phyloP scores from a whole-genome alignment of 2,329 filamentous ascomycete species.

The Aurifilum marmelostoma region DNA sequence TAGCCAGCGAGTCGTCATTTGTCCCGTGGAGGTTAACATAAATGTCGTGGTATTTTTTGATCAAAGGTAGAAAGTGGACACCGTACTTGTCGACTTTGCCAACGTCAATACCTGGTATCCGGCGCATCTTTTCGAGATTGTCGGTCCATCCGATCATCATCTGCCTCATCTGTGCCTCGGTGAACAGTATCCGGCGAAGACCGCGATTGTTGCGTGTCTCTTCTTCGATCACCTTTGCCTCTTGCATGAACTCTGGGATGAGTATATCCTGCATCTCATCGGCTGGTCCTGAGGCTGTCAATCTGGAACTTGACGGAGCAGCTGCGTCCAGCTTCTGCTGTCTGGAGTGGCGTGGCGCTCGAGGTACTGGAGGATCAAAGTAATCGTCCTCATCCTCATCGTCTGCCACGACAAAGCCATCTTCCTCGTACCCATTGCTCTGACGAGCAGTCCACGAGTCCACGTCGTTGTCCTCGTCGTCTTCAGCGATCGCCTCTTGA shows the following conservation, averaged over 20 bases:
- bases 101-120: slow-evolving; percentile 64
- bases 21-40: slow-evolving; percentile 34
- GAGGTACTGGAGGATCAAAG: slow-evolving; percentile 48
- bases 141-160: slow-evolving; percentile 74
- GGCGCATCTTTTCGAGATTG: slow-evolving; percentile 62
- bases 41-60: slow-evolving; percentile 56
- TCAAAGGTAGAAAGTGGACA: slow-evolving; percentile 60
- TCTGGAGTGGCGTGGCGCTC: slow-evolving; percentile 37
- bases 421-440: slow-evolving; percentile 49
- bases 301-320: slow-evolving; percentile 62
- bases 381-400: slow-evolving; percentile 47
- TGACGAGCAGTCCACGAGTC: slow-evolving; percentile 42
- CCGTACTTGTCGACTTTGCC: slow-evolving; percentile 68
- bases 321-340: slow-evolving; percentile 46
- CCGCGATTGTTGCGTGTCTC: slow-evolving; percentile 62
- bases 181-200: slow-evolving; percentile 65
- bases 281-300: slow-evolving; percentile 52
- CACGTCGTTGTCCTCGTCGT: slow-evolving; percentile 42
- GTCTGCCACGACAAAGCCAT: slow-evolving; percentile 44
- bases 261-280: slow-evolving; percentile 64
- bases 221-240: slow-evolving; percentile 64
- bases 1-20: slow-evolving; percentile 27
- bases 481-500: slow-evolving; percentile 37
- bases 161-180: slow-evolving; percentile 68
- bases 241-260: slow-evolving; percentile 65